These are phyloP conservation scores for Cordyceps cicadae DNA, from an alignment of 2,329 filamentous ascomycete species.

Conservation along the genomic window DNA sequence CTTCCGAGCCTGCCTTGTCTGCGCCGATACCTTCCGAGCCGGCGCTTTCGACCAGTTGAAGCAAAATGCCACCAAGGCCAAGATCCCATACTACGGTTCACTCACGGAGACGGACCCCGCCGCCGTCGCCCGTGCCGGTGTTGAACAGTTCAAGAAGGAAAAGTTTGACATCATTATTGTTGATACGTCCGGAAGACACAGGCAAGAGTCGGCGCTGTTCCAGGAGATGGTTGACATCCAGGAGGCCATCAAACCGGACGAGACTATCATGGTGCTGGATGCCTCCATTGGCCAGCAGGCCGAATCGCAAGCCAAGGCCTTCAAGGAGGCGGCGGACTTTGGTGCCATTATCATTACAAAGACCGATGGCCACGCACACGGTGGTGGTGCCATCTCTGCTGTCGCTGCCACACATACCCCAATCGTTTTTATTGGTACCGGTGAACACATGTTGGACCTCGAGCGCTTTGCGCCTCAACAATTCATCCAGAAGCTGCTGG, in stretches of 20 bases:
- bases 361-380: slow-evolving; percentile 90
- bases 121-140: slow-evolving; percentile 86
- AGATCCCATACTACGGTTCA: slow-evolving; percentile 97
- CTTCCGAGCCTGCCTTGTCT: slow-evolving; percentile 88
- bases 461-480: slow-evolving; percentile 88
- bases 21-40: slow-evolving; percentile 95
- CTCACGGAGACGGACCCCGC: slow-evolving; percentile 94
- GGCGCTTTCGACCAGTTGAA: slow-evolving; percentile 98
- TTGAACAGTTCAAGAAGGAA: slow-evolving; percentile 99
- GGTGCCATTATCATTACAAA: slow-evolving; percentile 99
- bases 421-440: slow-evolving; percentile 96
- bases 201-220: slow-evolving; percentile 90
- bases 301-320: slow-evolving; percentile 87
- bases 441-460: slow-evolving; percentile 92
- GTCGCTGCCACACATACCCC: slow-evolving; percentile 94
- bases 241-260: slow-evolving; percentile 73
- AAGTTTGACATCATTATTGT: slow-evolving; percentile 97
- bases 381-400: slow-evolving; percentile 94
- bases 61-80: slow-evolving; percentile 97
- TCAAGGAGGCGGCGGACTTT: slow-evolving; percentile 95
- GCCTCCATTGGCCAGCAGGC: slow-evolving; percentile 94
- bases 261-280: slow-evolving; percentile 97
- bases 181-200: slow-evolving; percentile 89
- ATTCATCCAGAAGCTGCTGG: slow-evolving; percentile 87
- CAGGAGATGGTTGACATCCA: slow-evolving; percentile 98